Conservation (phyloP, 2,329 filamentous ascomycete species). For the Cordyceps tenuipes region DNA sequence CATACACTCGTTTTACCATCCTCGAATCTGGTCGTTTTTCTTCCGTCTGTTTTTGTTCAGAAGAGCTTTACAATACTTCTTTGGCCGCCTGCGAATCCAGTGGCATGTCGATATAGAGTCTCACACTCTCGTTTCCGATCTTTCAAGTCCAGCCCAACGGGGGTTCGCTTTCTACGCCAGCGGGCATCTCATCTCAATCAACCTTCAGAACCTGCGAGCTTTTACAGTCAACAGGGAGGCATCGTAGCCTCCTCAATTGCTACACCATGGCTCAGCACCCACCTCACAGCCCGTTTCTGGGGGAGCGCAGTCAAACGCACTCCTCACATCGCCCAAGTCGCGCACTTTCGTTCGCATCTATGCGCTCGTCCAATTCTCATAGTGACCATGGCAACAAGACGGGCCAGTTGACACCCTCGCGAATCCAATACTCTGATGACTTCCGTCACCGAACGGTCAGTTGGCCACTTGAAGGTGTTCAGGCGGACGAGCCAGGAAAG, state of each 20-base stretch:
- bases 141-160: background rate
- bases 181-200: background rate
- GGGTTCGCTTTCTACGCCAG: background rate
- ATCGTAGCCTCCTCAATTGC: background rate
- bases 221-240: background rate
- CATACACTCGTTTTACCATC: background rate
- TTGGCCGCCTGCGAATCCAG: background rate
- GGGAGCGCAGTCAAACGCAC: background rate
- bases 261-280: background rate
- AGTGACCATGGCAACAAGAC: background rate
- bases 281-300: background rate
- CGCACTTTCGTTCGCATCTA: background rate
- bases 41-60: background rate
- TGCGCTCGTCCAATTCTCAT: background rate
- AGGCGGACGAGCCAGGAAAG: background rate
- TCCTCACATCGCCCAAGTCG: background rate
- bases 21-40: background rate
- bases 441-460: conserved; percentile 25
- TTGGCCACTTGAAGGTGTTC: background rate
- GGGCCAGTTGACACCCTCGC: background rate
- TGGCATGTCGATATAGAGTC: background rate
- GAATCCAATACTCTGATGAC: conserved; percentile 19
- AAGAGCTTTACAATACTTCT: background rate
- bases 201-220: background rate
- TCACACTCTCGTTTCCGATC: background rate